Evolutionary conservation across 2,329 filamentous ascomycete species (phyloP), one percentile per base, ranked within the genome.

Genomic region (Aspergillus aculeatinus): DNA sequence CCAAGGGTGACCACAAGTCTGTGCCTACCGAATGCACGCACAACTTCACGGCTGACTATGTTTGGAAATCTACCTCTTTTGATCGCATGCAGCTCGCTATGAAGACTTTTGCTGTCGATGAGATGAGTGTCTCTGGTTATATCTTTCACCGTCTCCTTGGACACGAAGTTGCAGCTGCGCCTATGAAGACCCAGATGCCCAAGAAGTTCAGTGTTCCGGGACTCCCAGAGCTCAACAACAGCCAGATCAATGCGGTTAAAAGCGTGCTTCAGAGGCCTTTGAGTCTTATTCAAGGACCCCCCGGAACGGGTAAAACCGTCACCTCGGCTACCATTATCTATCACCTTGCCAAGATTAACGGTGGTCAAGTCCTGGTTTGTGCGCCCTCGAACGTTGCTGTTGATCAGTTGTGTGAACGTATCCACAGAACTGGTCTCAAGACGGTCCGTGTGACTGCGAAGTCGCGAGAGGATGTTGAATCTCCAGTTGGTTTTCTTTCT

Each of bases 41-140:
- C 78, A 96, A 97, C 76, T 99, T 99, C 78, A 96, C 92, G 16
- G 95, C 94, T 66, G 95, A 99, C 75, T 99, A 99, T 72, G 95
- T 99, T 58, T 99, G 95, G 95, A 99, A 99, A 76, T 95, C 96
- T 14, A 99, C 96, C 0, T 98, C 94, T 0, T 99, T 99, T 74
- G 95, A 99, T 72, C 93, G 95, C 64, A 99, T 99, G 95, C 95
- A 99, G 76, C 87, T 93, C 66, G 96, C 95, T 57, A 98, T 99
- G 94, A 98, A 97, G 83, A 98, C 92, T 0, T 99, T 99, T 74
- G 95, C 95, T 5, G 88, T 98, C 49, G 94, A 99, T 68, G 95
- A 99, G 77, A 91, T 96, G 89, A 97, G 93, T 72, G 94, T 99
- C 48, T 98, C 95, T 23, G 95, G 95, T 42, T 99, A 97, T 78